These are phyloP conservation scores for Cydonia oblonga DNA, from an alignment of 331 rosid genomes.

Conservation along the genomic window DNA sequence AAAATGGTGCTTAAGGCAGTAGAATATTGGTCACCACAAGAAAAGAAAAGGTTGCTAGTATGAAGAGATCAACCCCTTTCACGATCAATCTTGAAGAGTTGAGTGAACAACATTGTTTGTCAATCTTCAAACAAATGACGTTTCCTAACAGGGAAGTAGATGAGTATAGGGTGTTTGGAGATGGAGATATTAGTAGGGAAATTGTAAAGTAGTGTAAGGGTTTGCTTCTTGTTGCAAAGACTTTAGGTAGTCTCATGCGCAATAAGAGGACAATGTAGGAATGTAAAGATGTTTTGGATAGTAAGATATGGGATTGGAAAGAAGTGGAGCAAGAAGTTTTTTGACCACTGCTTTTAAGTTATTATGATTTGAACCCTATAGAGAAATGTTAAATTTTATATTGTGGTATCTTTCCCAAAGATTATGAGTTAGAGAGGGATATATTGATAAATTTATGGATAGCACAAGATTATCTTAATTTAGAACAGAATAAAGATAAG, in stretches of 20 bases:
- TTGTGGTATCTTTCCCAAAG: no score
- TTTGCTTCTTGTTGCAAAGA: constrained; percentile 7
- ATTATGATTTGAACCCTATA: not conserved
- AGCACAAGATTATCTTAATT: no score
- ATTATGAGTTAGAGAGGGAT: no score
- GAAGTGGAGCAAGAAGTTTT: not conserved
- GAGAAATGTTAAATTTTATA: no score
- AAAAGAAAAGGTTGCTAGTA: not conserved
- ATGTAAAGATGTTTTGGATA: not conserved
- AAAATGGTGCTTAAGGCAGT: not conserved
- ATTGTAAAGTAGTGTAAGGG: not conserved
- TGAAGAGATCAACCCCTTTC: not conserved
- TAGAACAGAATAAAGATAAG: no score
- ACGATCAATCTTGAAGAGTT: not conserved
- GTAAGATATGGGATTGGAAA: not conserved
- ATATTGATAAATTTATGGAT: no score
- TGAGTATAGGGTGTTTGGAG: not conserved
- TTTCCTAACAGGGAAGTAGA: not conserved
- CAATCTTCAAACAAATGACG: no score
- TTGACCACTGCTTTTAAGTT: not conserved
- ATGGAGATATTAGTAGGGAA: not conserved
- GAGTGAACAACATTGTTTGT: not conserved
- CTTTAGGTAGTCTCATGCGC: constrained; percentile 1
- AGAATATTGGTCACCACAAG: constrained; percentile 8
- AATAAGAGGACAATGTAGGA: not conserved